Evolutionary conservation across 768 basidiomycete genomes (phyloP).

Genomic region (Cystobasidiopsis lactophilus): DNA sequence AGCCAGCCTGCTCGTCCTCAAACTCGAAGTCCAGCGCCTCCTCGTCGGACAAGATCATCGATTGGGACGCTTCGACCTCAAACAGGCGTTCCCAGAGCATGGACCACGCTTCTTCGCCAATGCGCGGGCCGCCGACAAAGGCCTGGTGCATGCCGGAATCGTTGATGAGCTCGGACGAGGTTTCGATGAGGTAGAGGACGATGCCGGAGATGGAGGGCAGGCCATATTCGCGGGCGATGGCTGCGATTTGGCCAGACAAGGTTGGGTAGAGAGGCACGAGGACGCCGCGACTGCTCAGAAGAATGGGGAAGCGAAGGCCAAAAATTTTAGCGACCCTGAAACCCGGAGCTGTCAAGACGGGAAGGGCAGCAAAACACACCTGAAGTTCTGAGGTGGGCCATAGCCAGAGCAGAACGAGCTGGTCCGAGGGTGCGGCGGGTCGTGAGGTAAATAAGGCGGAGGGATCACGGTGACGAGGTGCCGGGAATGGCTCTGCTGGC

Average conservation of each 20-base stretch:
- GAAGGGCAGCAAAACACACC: conserved; percentile 17
- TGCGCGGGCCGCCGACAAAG: conserved; percentile 42
- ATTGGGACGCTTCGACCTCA: neutral
- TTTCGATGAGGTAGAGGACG: conserved; percentile 51
- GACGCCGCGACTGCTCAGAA: conserved; percentile 43
- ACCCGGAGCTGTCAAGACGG: conserved; percentile 24
- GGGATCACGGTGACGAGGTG: conserved; percentile 69
- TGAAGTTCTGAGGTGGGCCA: conserved; percentile 17
- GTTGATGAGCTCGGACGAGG: conserved; percentile 16
- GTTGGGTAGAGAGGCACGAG: conserved; percentile 67
- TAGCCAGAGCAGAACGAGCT: conserved; percentile 28
- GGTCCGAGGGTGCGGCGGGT: conserved; percentile 25
- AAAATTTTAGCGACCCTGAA: too few species aligned
- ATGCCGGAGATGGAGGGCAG: conserved; percentile 68
- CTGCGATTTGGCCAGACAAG: conserved; percentile 54
- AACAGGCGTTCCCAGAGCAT: conserved; percentile 41
- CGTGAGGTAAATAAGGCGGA: conserved; percentile 45
- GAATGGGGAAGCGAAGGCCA: too few species aligned
- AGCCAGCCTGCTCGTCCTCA: neutral
- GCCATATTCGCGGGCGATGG: conserved; percentile 83
- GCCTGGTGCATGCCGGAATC: conserved; percentile 21
- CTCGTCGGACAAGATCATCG: neutral
- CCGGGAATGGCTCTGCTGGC: conserved; percentile 36
- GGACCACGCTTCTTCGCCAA: conserved; percentile 73
- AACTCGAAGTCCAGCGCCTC: neutral